Conservation (phyloP, 495 filamentous ascomycete species). For the Aspergillus wentii region DNA sequence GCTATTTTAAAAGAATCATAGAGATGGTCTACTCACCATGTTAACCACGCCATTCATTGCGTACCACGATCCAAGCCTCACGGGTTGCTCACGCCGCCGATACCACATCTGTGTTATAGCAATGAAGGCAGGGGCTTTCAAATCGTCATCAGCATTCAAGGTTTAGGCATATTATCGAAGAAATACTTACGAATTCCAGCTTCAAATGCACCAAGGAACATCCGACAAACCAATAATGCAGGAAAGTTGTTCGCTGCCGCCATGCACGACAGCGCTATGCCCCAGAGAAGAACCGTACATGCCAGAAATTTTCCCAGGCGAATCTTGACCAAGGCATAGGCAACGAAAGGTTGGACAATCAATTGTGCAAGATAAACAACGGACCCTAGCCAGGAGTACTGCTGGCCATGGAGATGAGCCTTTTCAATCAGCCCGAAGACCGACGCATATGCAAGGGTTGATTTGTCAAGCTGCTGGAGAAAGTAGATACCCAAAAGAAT, state of each 20-base stretch:
- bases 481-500: slow-evolving; percentile 39
- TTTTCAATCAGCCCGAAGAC: slow-evolving; percentile 45
- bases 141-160: not conserved
- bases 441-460: slow-evolving; percentile 49
- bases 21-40: slow-evolving; percentile 32
- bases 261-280: slow-evolving; percentile 49
- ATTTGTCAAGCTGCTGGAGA: slow-evolving; percentile 55
- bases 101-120: slow-evolving; percentile 63
- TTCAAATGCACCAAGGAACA: slow-evolving; percentile 62
- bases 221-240: slow-evolving; percentile 50
- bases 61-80: slow-evolving; percentile 56
- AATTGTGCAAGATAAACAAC: slow-evolving; percentile 49
- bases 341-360: slow-evolving; percentile 36
- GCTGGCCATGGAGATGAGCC: slow-evolving; percentile 38
- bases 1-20: too few relatives aligned
- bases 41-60: slow-evolving; percentile 53
- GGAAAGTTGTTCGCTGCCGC: slow-evolving; percentile 51
- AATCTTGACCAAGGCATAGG: slow-evolving; percentile 35
- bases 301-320: slow-evolving; percentile 49
- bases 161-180: not conserved
- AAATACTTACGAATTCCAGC: slow-evolving; percentile 33
- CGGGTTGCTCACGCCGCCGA: slow-evolving; percentile 53
- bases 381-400: slow-evolving; percentile 50
- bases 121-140: slow-evolving; percentile 52
- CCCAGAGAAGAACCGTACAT: slow-evolving; percentile 56